Evolutionary conservation across 2,329 filamentous ascomycete species (phyloP), one percentile per base, ranked within the genome.

Genomic region (Monosporascus sp.): DNA sequence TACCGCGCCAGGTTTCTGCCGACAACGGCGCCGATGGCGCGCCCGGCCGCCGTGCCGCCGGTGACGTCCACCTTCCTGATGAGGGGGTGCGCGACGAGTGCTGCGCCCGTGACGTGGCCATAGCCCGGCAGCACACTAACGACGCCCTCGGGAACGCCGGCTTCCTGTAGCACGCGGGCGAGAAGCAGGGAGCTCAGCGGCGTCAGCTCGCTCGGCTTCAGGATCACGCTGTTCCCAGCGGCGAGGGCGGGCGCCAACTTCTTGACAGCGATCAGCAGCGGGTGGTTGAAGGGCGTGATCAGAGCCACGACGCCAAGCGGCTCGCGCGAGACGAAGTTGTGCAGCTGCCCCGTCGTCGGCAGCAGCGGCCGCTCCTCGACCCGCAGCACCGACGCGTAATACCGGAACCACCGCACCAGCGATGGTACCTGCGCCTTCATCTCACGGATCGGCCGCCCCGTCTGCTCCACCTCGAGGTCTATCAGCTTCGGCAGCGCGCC

Each of bases 1-100:
- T 85, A 84, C 61, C 83, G 81, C 65, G 86, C 84, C 60, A 89
- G 70, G 69, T 89, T 89, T 57, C 76, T 79, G 43, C 82, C 80
- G 25, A 81, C 84, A 41, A 86, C 77, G 44, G 82, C 76, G 57
- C 88, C 85, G 62, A 90, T 88, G 37, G 81, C 79, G 53, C 83
- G 77, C 5, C 86, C 87, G 18, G 87, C 83, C n/a, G 74, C 72
- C 22, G 87, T 90, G n/a, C 85, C 87, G 44, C 88, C 87, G 38
- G 87, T 90, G 61, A 91, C 84, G 59, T 88, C 87, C 52, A 90
- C 80, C 73, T 90, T 90, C 69, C 81, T 72, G 2, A 80, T 70
- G 2, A 76, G 67, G 2, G 68, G 67, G 52, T 80, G 85, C 27
- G 78, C 68, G 14, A 77, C 79, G 4, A 84, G 73, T 0, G 74